phyloP scores from a whole-genome alignment of 768 basidiomycete species.

The Neoboletus magnificus region DNA sequence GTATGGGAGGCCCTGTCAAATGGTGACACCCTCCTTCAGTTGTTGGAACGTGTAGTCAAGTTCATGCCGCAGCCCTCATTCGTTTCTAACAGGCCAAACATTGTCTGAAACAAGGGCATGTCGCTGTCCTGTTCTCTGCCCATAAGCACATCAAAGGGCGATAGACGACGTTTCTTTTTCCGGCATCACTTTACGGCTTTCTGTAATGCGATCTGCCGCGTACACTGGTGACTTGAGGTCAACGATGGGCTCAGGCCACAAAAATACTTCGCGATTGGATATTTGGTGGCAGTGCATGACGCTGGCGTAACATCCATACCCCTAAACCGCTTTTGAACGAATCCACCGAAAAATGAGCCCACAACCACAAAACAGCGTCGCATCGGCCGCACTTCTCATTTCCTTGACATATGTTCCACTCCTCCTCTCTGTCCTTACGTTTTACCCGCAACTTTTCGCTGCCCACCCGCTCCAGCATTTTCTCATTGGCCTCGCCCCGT shows the following conservation, averaged over 20 bases:
- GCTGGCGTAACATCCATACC: not conserved
- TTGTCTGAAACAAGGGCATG: no score
- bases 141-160: no score
- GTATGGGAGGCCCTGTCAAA: no score
- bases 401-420: constrained; percentile 13
- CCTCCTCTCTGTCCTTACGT: constrained; percentile 16
- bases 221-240: no score
- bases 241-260: not conserved
- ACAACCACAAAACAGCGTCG: not conserved
- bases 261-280: not conserved
- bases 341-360: constrained; percentile 4
- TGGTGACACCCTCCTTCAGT: no score
- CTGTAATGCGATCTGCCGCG: no score
- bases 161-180: no score
- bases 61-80: no score
- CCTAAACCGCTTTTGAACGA: not conserved
- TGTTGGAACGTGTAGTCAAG: no score
- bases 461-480: constrained; percentile 15
- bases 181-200: no score
- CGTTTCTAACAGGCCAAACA: no score
- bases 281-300: constrained; percentile 6
- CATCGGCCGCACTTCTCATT: constrained; percentile 10
- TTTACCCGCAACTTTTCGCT: constrained; percentile 7
- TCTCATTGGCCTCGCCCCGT: constrained; percentile 21
- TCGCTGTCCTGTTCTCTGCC: no score